Base-by-base conservation (phyloP, 2,329 filamentous ascomycete genomes). In the Colletotrichum incanum region DNA sequence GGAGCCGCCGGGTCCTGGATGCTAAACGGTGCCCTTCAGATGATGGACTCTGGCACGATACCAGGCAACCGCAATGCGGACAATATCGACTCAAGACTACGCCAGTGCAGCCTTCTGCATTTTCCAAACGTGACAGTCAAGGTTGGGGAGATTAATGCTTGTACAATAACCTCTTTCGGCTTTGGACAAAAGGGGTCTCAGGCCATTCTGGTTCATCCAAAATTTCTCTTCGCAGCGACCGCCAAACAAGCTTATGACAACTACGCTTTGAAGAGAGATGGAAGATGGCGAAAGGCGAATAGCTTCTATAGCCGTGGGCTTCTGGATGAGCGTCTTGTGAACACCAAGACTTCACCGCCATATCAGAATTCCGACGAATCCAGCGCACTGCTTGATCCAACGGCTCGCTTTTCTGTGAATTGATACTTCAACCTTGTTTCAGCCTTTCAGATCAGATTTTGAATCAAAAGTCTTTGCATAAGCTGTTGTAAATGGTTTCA, bases 121-220 rank as follows among this genome's bases (percentile, higher is more conserved):
- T 84, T 80, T 61, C 82, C 81, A 0, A 76, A 73, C 58, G 47
- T 75, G 7, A 74, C 74, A 1, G 74, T 82, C 0, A 71, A 72
- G n/a, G 71, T 61, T 4, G 50, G 70, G 0, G 75, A 75, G 4
- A 55, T 82, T 6, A 82, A 81, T 43, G 83, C 83, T 2, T 81
- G 82, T 61, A 78, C 78, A 28, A 73, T 85, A 23, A 84, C 80
- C 3, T 83, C 80, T 1, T 86, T 86, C 64, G 84, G 84, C 0
- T 86, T 86, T 70, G 83, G 83, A 1, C 84, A 86, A 73, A 86
- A 86, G 72, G 82, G 83, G 6, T 83, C 78, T 0, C 77, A 83
- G 62, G 80, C 76, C 1, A 73, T 85, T 16, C 77, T 80, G 0
- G 80, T 85, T 0, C 74, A 79, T 12, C 80, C 84, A 0, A 77